Evolutionary conservation across 805 yeast species (phyloP).

Genomic region (Gaillardinia entomophila): DNA sequence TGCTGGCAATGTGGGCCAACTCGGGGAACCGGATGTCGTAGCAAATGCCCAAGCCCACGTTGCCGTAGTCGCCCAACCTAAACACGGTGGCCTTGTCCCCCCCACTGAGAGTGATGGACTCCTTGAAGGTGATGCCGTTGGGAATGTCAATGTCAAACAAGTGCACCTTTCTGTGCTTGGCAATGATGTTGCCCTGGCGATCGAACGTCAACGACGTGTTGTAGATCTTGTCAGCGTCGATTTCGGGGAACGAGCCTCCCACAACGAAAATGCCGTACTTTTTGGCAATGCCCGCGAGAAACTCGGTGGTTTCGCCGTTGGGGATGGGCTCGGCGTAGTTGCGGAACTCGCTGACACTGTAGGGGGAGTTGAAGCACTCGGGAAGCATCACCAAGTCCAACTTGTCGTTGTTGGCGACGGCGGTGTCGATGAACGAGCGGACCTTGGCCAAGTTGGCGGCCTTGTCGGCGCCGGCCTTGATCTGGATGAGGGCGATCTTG

Average conservation of each 20-base stretch:
- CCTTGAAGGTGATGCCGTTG: slow-evolving; percentile 82
- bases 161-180: slow-evolving; percentile 87
- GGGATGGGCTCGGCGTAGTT: slow-evolving; percentile 89
- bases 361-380: slow-evolving; percentile 95
- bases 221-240: slow-evolving; percentile 45
- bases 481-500: slow-evolving; percentile 80
- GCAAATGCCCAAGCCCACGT: slow-evolving; percentile 52
- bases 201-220: slow-evolving; percentile 72
- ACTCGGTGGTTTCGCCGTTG: slow-evolving; percentile 57
- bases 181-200: slow-evolving; percentile 69
- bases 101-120: slow-evolving; percentile 66
- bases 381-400: slow-evolving; percentile 80
- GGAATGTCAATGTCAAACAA: slow-evolving; percentile 92
- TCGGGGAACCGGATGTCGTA: slow-evolving; percentile 81
- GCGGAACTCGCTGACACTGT: slow-evolving; percentile 78
- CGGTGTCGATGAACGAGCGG: slow-evolving; percentile 55
- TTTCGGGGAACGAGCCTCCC: slow-evolving; percentile 93
- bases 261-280: slow-evolving; percentile 58
- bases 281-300: slow-evolving; percentile 63
- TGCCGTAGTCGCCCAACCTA: slow-evolving; percentile 43
- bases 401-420: slow-evolving; percentile 37
- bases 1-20: slow-evolving; percentile 62
- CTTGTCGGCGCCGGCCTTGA: slow-evolving; percentile 78
- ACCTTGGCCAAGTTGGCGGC: slow-evolving; percentile 70
- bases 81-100: slow-evolving; percentile 81